Evolutionary conservation across 192 early-diverging fungal genomes (phyloP).

Genomic region (Podila epicladia): DNA sequence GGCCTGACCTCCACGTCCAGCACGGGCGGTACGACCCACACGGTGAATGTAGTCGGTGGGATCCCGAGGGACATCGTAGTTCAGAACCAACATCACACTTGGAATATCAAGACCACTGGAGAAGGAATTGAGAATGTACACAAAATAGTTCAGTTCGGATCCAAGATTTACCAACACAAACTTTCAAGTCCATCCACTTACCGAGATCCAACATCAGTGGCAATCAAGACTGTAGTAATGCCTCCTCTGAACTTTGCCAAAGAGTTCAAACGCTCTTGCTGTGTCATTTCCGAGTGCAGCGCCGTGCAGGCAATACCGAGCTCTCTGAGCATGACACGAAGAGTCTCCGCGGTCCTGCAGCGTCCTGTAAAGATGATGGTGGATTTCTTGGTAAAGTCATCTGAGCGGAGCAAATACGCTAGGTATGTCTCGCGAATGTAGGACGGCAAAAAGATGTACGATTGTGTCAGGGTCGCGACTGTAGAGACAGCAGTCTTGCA

Average conservation of each 20-base stretch:
- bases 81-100: slow-evolving; percentile 90
- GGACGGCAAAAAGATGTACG: slow-evolving; percentile 93
- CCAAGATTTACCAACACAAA: too few species aligned
- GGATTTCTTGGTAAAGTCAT: slow-evolving; percentile 77
- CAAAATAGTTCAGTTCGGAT: background rate
- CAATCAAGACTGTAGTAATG: slow-evolving; percentile 88
- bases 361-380: slow-evolving; percentile 94
- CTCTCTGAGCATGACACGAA: slow-evolving; percentile 89
- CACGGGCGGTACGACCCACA: slow-evolving; percentile 98
- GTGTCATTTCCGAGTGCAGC: slow-evolving; percentile 94
- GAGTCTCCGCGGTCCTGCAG: slow-evolving; percentile 84
- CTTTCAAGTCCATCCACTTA: slow-evolving; percentile 31
- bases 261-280: slow-evolving; percentile 88
- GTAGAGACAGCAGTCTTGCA: slow-evolving; percentile 68
- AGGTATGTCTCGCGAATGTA: slow-evolving; percentile 91
- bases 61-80: slow-evolving; percentile 95
- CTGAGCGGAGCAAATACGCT: slow-evolving; percentile 77
- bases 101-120: slow-evolving; percentile 96
- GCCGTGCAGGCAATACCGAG: slow-evolving; percentile 92
- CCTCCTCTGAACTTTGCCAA: slow-evolving; percentile 92
- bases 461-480: slow-evolving; percentile 87
- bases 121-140: background rate
- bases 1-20: slow-evolving; percentile 90
- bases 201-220: slow-evolving; percentile 97
- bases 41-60: slow-evolving; percentile 98